Conservation (phyloP, 108 stramenopile genomes). For the Skeletonema grethae region DNA sequence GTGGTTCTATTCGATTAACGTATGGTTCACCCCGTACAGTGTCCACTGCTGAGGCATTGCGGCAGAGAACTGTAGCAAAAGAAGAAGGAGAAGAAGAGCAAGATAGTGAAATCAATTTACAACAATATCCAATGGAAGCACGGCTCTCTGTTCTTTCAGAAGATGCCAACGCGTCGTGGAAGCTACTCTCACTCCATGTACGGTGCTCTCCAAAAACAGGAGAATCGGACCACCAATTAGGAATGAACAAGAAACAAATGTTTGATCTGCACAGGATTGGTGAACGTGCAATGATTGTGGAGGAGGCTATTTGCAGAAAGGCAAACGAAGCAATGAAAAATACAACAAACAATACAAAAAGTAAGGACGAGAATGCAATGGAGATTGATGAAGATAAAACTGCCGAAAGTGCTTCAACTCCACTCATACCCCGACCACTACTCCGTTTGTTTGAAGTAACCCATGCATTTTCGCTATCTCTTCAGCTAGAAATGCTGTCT, state of each 20-base stretch:
- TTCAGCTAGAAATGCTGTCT: slow-evolving; percentile 83
- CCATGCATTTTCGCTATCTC: slow-evolving; percentile 75
- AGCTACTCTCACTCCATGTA: slow-evolving; percentile 72
- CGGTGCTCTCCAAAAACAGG: slow-evolving; percentile 82
- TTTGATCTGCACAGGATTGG: slow-evolving; percentile 86
- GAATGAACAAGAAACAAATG: slow-evolving; percentile 75
- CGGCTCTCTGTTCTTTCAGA: slow-evolving; percentile 73
- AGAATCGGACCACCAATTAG: slow-evolving; percentile 87
- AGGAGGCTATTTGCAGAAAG: slow-evolving; percentile 55
- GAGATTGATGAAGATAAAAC: slow-evolving; percentile 21
- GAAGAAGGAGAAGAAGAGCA: slow-evolving; percentile 2
- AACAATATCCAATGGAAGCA: slow-evolving; percentile 81
- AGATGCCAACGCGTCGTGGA: slow-evolving; percentile 61
- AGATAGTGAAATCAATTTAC: slow-evolving; percentile 13
- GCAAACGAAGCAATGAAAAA: slow-evolving; percentile 7
- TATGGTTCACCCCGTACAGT: slow-evolving; percentile 63
- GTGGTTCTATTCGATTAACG: slow-evolving; percentile 63
- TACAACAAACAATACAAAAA: neutral
- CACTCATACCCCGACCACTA: slow-evolving; percentile 62
- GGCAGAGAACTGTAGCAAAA: slow-evolving; percentile 20
- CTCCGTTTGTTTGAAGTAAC: slow-evolving; percentile 79
- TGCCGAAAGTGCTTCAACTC: neutral
- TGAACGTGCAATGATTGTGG: slow-evolving; percentile 73
- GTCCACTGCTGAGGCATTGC: slow-evolving; percentile 43
- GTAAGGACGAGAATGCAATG: slow-evolving; percentile 12